phyloP scores from a whole-genome alignment of 1,284 basidiomycete species.

The Gomphus sp. region DNA sequence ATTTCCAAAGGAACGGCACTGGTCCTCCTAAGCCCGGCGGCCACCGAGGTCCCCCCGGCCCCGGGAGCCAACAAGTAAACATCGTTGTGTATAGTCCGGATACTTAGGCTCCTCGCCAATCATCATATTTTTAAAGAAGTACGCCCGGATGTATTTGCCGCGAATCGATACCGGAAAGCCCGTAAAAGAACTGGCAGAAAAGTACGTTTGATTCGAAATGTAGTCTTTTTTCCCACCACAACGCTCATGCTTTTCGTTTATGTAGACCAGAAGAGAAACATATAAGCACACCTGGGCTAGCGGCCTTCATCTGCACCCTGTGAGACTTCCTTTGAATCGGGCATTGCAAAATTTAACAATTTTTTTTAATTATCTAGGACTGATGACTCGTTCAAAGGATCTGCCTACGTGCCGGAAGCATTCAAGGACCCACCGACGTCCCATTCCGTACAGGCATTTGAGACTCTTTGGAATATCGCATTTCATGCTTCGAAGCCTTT shows the following conservation, averaged over 20 bases:
- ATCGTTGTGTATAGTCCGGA: constrained; percentile 33
- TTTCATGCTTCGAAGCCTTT: constrained; percentile 17
- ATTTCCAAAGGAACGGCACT: too few relatives aligned
- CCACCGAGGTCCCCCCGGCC: too few relatives aligned
- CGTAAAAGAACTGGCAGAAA: constrained; percentile 23
- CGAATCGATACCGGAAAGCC: constrained; percentile 59
- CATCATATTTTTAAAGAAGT: constrained; percentile 61
- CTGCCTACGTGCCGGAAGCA: constrained; percentile 59
- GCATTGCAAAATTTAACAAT: too few relatives aligned
- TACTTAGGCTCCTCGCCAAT: constrained; percentile 60
- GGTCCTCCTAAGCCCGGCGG: too few relatives aligned
- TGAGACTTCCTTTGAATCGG: constrained; percentile 22
- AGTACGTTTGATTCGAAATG: constrained; percentile 17
- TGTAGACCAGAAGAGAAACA: constrained; percentile 50
- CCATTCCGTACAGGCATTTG: neutral
- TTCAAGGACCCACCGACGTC: constrained; percentile 18
- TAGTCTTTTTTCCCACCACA: neutral
- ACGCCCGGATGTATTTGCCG: constrained; percentile 55
- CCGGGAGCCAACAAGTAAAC: constrained; percentile 27
- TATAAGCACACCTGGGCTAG: constrained; percentile 46
- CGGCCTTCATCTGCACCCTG: constrained; percentile 60
- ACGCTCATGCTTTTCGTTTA: neutral
- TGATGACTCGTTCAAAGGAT: constrained; percentile 64
- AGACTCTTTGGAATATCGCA: constrained; percentile 12
- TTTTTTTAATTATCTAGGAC: too few relatives aligned